These are phyloP conservation scores for Bullera alba DNA, from an alignment of 768 basidiomycete species.

Conservation along the genomic window DNA sequence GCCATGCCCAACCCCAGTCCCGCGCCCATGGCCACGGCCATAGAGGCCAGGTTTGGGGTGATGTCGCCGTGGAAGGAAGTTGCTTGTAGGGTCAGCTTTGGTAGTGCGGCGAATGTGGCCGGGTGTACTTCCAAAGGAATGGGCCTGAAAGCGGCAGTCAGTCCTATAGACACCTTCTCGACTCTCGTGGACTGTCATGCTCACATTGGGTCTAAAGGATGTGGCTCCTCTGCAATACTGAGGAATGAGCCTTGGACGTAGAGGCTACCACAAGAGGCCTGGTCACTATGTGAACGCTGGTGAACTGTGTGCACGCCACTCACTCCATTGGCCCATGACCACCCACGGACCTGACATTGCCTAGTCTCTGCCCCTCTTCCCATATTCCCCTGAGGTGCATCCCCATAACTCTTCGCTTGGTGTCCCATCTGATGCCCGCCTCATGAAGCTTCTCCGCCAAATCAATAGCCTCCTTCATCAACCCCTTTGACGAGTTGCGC, in stretches of 20 bases:
- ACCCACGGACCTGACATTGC: background rate
- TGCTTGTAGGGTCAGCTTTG: conserved; percentile 22
- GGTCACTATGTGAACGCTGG: too few relatives aligned
- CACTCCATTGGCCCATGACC: conserved; percentile 20
- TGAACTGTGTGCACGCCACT: background rate
- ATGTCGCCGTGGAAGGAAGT: conserved; percentile 12
- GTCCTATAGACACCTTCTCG: too few relatives aligned
- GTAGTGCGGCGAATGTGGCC: conserved; percentile 8
- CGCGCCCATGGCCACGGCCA: too few relatives aligned
- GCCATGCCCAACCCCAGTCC: too few relatives aligned
- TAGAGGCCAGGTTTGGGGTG: too few relatives aligned
- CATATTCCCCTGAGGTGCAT: conserved; percentile 33
- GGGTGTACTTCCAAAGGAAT: conserved; percentile 20
- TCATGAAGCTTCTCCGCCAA: conserved; percentile 22
- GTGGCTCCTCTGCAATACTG: conserved; percentile 23
- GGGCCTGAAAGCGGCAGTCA: conserved; percentile 14
- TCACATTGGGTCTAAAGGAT: conserved; percentile 31
- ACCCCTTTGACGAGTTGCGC: conserved; percentile 6
- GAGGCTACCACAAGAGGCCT: conserved; percentile 11
- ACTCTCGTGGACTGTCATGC: conserved; percentile 4
- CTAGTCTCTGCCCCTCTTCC: conserved; percentile 18
- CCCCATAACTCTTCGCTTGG: conserved; percentile 28
- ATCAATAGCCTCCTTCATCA: conserved; percentile 25
- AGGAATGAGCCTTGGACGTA: conserved; percentile 34
- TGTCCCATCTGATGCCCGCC: conserved; percentile 32